phyloP scores from a whole-genome alignment of 2,329 filamentous ascomycete genomes.

The Stachybotrys echinatus region DNA sequence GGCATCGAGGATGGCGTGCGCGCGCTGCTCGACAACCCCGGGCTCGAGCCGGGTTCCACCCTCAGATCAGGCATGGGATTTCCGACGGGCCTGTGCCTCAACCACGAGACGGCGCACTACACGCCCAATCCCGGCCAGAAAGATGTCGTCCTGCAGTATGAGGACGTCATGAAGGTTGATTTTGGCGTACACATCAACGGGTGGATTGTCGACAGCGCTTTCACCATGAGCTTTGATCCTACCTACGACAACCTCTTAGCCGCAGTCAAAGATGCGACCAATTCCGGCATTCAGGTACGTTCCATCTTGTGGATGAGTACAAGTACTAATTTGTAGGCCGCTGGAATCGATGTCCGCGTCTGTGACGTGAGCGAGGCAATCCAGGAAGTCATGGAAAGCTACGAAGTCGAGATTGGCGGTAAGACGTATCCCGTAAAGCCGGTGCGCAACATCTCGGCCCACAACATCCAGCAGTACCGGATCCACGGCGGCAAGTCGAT shows the following conservation, averaged over 20 bases:
- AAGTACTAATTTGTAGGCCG: constrained; percentile 47
- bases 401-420: constrained; percentile 76
- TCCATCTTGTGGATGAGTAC: neutral
- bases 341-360: constrained; percentile 83
- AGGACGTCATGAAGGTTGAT: constrained; percentile 74
- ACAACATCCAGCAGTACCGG: constrained; percentile 77
- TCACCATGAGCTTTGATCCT: constrained; percentile 69
- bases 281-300: constrained; percentile 59
- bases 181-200: constrained; percentile 74
- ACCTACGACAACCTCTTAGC: constrained; percentile 66
- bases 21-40: constrained; percentile 66
- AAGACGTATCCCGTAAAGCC: constrained; percentile 73
- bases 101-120: constrained; percentile 77
- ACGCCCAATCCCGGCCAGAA: constrained; percentile 79
- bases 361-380: constrained; percentile 75
- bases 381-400: constrained; percentile 86
- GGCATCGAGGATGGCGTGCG: constrained; percentile 77
- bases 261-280: constrained; percentile 69
- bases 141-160: constrained; percentile 57
- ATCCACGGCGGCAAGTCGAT: constrained; percentile 89
- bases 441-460: constrained; percentile 77
- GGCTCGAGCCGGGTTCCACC: constrained; percentile 68
- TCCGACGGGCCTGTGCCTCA: constrained; percentile 74
- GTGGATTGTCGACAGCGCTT: constrained; percentile 71
- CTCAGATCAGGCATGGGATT: constrained; percentile 75